Evolutionary conservation across 2,329 filamentous ascomycete species (phyloP).

Genomic region (Fusarium sp.): DNA sequence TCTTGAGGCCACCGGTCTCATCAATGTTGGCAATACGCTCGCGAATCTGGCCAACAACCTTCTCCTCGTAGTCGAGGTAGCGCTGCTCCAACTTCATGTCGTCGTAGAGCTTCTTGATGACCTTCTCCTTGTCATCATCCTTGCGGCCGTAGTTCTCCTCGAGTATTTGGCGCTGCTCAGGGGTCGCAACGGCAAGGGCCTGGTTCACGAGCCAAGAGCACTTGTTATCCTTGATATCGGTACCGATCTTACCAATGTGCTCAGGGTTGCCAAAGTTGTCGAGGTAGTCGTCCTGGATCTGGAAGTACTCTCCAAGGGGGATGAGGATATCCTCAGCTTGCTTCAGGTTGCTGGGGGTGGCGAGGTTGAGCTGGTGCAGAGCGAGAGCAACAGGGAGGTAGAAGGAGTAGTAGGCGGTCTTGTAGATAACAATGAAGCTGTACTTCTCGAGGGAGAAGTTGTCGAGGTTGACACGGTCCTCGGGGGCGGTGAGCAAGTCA

Average conservation of each 20-base stretch:
- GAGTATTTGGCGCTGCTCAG: conserved; percentile 87
- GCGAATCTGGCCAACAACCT: conserved; percentile 80
- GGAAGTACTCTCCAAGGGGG: conserved; percentile 98
- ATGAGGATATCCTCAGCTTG: conserved; percentile 92
- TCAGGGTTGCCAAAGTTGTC: conserved; percentile 96
- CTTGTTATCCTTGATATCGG: conserved; percentile 99
- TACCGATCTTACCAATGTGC: conserved; percentile 97
- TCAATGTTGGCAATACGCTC: conserved; percentile 82
- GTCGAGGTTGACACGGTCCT: conserved; percentile 90
- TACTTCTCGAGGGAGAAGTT: conserved; percentile 98
- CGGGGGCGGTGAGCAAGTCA: conserved; percentile 94
- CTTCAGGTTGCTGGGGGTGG: conserved; percentile 88
- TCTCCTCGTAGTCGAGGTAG: conserved; percentile 92
- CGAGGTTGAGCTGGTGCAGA: conserved; percentile 84
- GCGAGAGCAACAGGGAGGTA: conserved; percentile 96
- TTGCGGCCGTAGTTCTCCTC: conserved; percentile 96
- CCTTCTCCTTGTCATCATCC: conserved; percentile 82
- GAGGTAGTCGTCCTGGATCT: conserved; percentile 98
- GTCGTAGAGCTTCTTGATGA: conserved; percentile 88
- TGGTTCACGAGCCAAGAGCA: conserved; percentile 99
- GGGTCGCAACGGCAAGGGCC: conserved; percentile 81
- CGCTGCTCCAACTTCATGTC: conserved; percentile 85
- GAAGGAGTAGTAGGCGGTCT: conserved; percentile 99
- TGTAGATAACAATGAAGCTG: conserved; percentile 98
- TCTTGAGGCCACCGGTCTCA: conserved; percentile 89